Evolutionary conservation across 2,329 filamentous ascomycete species (phyloP), one percentile per base, ranked within the genome.

Genomic region (Zopfia rhizophila): DNA sequence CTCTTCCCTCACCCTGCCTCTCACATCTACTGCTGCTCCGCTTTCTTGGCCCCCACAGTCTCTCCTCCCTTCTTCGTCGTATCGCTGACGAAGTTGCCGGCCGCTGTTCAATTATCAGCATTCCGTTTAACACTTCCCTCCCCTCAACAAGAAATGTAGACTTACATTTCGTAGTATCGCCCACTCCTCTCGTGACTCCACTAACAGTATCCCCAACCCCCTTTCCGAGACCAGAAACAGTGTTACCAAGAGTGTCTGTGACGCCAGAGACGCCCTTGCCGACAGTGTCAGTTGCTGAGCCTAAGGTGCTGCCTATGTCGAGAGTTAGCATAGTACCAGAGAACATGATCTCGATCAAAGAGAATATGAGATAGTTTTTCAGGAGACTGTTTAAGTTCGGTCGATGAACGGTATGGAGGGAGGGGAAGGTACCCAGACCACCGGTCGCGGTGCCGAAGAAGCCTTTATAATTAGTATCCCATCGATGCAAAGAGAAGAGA

Each of bases 191-290:
- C 6, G 66, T 70, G 5, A 72, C 54, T 0, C 68, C 69, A 7
- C 59, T 58, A 18, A 72, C 60, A 1, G 65, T 68, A 48, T 72
- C 65, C 0, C 69, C 69, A 1, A 72, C 50, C 2, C 69, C 69
- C 45, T 70, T 70, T 0, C 68, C 68, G 7, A 66, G 51, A 4
- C 58, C 60, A 1, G 62, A 48, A 3, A 72, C 62, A 0, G 66
- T 61, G 32, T 68, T 66, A 21, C 68, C 68, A 4, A 63, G 45
- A 0, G 65, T 60, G 21, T 63, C 54, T 1, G 66, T 70, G 2
- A 61, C 57, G 38, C 63, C 61, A 1, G 53, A 41, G 28, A 70
- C 63, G 48, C 65, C 67, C 31, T 66, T 66, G 39, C 68, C 67
- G 25, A 69, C 42, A 1, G 67, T 70, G 45, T 68, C 61, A 14